Evolutionary conservation across 192 early-diverging fungal species (phyloP).

Genomic region (Haplosporangium gracile): DNA sequence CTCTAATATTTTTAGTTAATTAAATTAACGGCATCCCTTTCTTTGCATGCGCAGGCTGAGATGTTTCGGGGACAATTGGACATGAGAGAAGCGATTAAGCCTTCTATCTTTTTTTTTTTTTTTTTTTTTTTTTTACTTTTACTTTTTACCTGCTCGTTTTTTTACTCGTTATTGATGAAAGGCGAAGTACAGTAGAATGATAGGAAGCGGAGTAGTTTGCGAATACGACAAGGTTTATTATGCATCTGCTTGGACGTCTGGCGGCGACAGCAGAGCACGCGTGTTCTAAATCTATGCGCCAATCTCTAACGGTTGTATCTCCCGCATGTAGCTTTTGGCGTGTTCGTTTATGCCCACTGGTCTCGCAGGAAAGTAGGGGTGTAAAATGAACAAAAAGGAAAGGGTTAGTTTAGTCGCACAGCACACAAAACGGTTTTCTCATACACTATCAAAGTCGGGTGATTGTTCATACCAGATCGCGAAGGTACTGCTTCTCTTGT

Average conservation of each 20-base stretch:
- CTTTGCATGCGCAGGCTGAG: too few relatives aligned
- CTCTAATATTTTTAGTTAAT: background rate
- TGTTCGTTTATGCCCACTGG: background rate
- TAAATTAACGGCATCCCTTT: background rate
- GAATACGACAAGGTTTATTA: background rate
- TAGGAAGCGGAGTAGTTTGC: background rate
- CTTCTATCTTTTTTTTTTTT: too few relatives aligned
- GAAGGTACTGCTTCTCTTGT: constrained; percentile 74
- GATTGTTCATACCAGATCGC: constrained; percentile 63
- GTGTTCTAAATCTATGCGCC: background rate
- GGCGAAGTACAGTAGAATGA: too few relatives aligned
- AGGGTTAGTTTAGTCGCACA: background rate
- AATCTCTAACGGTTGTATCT: background rate
- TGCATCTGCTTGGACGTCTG: too few relatives aligned
- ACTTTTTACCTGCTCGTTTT: too few relatives aligned
- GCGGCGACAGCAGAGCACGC: too few relatives aligned
- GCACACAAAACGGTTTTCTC: too few relatives aligned
- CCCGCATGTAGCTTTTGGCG: background rate
- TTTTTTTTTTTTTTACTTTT: too few relatives aligned
- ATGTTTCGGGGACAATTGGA: too few relatives aligned
- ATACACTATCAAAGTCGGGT: background rate
- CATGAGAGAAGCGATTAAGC: too few relatives aligned
- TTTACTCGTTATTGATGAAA: too few relatives aligned
- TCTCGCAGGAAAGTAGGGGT: background rate
- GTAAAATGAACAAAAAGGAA: background rate